Conservation (phyloP, 768 basidiomycete species). For the Termitomyces eurrhizus region DNA sequence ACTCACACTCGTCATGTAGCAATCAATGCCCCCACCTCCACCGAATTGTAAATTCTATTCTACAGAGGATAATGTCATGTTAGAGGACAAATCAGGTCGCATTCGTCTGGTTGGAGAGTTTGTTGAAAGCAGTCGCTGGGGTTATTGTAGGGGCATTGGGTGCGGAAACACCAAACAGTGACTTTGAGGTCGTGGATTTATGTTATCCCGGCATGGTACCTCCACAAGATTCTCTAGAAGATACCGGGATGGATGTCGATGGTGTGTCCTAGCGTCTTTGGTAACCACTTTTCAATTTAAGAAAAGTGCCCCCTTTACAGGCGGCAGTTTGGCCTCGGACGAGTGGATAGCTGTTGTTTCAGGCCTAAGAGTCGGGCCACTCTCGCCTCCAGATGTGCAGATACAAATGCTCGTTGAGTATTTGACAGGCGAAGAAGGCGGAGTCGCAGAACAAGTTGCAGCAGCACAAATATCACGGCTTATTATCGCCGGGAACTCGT, state of each 20-base stretch:
- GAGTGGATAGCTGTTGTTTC: slow-evolving; percentile 86
- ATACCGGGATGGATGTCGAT: slow-evolving; percentile 64
- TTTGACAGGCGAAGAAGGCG: slow-evolving; percentile 80
- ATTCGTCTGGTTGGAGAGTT: slow-evolving; percentile 80
- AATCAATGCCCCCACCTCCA: slow-evolving; percentile 84
- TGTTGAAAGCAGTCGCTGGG: slow-evolving; percentile 74
- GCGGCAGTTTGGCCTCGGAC: slow-evolving; percentile 30
- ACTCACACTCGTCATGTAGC: slow-evolving; percentile 39
- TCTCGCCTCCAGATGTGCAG: slow-evolving; percentile 61
- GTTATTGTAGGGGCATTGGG: slow-evolving; percentile 89
- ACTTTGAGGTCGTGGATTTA: slow-evolving; percentile 90
- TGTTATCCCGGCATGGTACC: slow-evolving; percentile 84
- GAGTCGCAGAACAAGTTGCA: slow-evolving; percentile 54
- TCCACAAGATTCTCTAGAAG: slow-evolving; percentile 43
- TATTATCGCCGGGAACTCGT: slow-evolving; percentile 87
- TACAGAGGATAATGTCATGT: slow-evolving; percentile 72
- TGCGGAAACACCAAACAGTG: slow-evolving; percentile 83
- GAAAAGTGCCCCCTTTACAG: slow-evolving; percentile 1
- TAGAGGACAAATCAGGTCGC: slow-evolving; percentile 96
- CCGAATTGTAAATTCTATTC: slow-evolving; percentile 74
- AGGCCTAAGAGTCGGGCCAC: slow-evolving; percentile 75
- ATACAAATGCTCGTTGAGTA: slow-evolving; percentile 90
- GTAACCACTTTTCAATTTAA: slow-evolving; percentile 2
- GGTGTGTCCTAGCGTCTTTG: slow-evolving; percentile 33
- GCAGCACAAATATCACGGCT: slow-evolving; percentile 78